Evolutionary conservation across 805 yeast species (phyloP).

Genomic region (Candida multigemmis): DNA sequence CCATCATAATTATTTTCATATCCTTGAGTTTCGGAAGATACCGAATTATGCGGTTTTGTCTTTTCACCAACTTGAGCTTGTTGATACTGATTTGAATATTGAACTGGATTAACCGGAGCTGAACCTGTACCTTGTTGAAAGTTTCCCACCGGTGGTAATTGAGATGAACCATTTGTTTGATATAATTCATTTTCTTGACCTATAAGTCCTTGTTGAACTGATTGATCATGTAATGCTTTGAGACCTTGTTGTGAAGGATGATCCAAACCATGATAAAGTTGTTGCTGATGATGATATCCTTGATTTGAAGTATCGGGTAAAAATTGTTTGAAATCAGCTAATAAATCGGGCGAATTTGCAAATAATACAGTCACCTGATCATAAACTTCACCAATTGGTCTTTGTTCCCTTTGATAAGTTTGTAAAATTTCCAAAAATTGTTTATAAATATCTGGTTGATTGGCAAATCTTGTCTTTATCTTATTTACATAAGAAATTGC

Average conservation of each 20-base stretch:
- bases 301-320: conserved; percentile 71
- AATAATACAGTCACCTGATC: conserved; percentile 85
- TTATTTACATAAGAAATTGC: conserved; percentile 95
- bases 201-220: conserved; percentile 9
- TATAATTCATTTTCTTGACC: conserved; percentile 8
- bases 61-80: conserved; percentile 3
- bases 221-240: conserved; percentile 9
- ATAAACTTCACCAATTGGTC: conserved; percentile 92
- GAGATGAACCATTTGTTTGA: conserved; percentile 29
- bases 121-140: conserved; percentile 62
- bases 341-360: conserved; percentile 86
- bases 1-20: conserved; percentile 34
- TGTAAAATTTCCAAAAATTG: conserved; percentile 90
- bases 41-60: conserved; percentile 10
- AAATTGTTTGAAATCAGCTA: conserved; percentile 92
- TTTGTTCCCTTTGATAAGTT: conserved; percentile 93
- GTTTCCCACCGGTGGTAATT: conserved; percentile 83
- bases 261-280: conserved; percentile 5
- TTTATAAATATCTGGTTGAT: conserved; percentile 93
- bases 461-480: conserved; percentile 86
- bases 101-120: too few species aligned
- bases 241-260: conserved; percentile 10
- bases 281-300: conserved; percentile 13
- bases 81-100: too few species aligned
- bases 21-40: conserved; percentile 14